These are phyloP conservation scores for Beauveria pseudobassiana DNA, from an alignment of 2,329 filamentous ascomycete species.

Conservation along the genomic window DNA sequence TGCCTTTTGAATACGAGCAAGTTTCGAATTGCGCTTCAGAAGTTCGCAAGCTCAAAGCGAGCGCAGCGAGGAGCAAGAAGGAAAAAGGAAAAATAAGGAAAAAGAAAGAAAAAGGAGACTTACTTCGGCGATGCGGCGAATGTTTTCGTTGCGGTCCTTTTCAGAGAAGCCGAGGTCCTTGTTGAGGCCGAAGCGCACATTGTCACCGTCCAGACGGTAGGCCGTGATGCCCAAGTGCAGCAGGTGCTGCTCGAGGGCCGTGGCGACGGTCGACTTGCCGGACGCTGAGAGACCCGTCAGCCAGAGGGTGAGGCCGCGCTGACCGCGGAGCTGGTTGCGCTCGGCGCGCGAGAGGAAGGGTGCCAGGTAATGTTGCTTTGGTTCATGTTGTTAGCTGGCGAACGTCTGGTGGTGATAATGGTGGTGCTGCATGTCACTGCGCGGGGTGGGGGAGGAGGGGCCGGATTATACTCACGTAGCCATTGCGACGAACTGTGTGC, in stretches of 20 bases:
- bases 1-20: conserved; percentile 25
- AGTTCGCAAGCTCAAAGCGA: neutral
- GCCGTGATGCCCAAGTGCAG: conserved; percentile 75
- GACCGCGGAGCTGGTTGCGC: conserved; percentile 67
- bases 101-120: neutral
- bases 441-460: conserved; percentile 12
- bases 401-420: conserved; percentile 1
- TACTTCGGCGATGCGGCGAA: conserved; percentile 81
- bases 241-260: conserved; percentile 92
- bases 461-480: conserved; percentile 23
- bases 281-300: conserved; percentile 94
- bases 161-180: conserved; percentile 95
- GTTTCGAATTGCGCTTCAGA: neutral
- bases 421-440: conserved; percentile 10
- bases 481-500: conserved; percentile 19
- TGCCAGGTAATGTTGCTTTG: conserved; percentile 91
- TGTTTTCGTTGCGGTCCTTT: conserved; percentile 93
- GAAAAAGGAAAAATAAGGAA: no score
- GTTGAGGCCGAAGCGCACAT: conserved; percentile 96
- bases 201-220: conserved; percentile 96
- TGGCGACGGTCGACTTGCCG: conserved; percentile 95
- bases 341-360: conserved; percentile 71
- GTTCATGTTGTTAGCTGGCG: conserved; percentile 9
- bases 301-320: conserved; percentile 93
- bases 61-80: neutral